phyloP scores from a whole-genome alignment of 2,329 filamentous ascomycete genomes.

The Cucurbitaria berberidis region DNA sequence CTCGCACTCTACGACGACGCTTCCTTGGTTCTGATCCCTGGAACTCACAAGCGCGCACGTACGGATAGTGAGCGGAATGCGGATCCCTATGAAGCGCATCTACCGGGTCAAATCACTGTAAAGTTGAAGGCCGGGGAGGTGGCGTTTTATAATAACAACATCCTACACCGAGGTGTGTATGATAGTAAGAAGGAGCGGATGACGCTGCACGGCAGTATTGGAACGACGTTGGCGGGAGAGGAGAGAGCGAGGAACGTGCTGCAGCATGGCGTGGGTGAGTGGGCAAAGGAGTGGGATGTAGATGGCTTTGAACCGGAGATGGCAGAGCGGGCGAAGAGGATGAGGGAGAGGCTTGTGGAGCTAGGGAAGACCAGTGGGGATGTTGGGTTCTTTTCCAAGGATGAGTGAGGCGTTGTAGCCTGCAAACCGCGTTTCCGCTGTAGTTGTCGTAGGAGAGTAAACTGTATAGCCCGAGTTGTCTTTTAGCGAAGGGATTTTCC shows the following conservation, averaged over 20 bases:
- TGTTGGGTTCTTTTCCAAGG: slow-evolving; percentile 61
- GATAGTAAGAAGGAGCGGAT: slow-evolving; percentile 64
- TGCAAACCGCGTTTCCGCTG: no score
- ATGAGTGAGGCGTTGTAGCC: no score
- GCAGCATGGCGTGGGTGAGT: slow-evolving; percentile 74
- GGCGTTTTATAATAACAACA: slow-evolving; percentile 91
- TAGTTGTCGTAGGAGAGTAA: no score
- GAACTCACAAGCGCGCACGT: slow-evolving; percentile 73
- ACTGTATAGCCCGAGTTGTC: no score
- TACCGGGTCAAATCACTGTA: slow-evolving; percentile 72
- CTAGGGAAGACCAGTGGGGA: slow-evolving; percentile 66
- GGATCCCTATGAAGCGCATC: slow-evolving; percentile 64
- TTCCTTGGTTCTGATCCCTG: slow-evolving; percentile 75
- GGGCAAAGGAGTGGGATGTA: slow-evolving; percentile 68
- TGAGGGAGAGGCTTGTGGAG: slow-evolving; percentile 67
- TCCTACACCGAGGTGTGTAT: slow-evolving; percentile 76
- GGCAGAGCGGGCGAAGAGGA: slow-evolving; percentile 63
- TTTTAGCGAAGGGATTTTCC: no score
- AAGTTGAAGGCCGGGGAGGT: slow-evolving; percentile 74
- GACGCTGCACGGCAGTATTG: slow-evolving; percentile 76
- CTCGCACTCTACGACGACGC: slow-evolving; percentile 78
- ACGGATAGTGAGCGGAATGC: slow-evolving; percentile 73
- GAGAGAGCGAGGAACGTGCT: slow-evolving; percentile 73
- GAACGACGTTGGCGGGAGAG: slow-evolving; percentile 61
- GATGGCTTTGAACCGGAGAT: slow-evolving; percentile 66